These are phyloP conservation scores for Luffa acutangula DNA, from an alignment of 306 rosid species.

Conservation along the genomic window DNA sequence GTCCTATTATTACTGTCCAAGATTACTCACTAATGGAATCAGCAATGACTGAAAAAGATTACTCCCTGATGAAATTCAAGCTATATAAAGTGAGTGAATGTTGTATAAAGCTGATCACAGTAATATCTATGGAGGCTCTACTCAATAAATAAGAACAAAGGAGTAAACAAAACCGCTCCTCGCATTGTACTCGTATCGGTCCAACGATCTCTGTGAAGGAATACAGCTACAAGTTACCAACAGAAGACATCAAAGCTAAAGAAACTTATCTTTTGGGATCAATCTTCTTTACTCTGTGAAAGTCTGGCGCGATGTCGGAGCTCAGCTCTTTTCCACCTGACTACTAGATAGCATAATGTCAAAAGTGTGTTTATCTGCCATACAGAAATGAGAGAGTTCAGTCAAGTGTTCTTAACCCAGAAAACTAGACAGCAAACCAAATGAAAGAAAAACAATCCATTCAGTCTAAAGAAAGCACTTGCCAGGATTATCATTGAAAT, in stretches of 20 bases:
- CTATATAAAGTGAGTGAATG: not conserved
- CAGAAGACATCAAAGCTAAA: not conserved
- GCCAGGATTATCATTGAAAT: slow-evolving; percentile 84
- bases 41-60: not conserved
- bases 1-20: not conserved
- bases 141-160: not conserved
- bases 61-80: not conserved
- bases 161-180: not conserved
- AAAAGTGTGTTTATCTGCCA: slow-evolving; percentile 84
- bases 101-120: not conserved
- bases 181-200: not conserved
- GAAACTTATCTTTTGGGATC: slow-evolving; percentile 1
- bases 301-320: slow-evolving; percentile 79
- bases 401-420: not conserved
- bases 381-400: slow-evolving; percentile 7
- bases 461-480: slow-evolving; percentile 18
- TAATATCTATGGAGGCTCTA: not conserved
- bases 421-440: not conserved
- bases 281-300: slow-evolving; percentile 64
- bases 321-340: slow-evolving; percentile 91
- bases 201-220: not conserved
- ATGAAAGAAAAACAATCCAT: not conserved
- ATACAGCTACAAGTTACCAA: not conserved
- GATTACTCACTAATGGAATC: not conserved
- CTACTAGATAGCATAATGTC: slow-evolving; percentile 67